Conservation (phyloP, 179 eudicot species). For the Silene vulgaris region DNA sequence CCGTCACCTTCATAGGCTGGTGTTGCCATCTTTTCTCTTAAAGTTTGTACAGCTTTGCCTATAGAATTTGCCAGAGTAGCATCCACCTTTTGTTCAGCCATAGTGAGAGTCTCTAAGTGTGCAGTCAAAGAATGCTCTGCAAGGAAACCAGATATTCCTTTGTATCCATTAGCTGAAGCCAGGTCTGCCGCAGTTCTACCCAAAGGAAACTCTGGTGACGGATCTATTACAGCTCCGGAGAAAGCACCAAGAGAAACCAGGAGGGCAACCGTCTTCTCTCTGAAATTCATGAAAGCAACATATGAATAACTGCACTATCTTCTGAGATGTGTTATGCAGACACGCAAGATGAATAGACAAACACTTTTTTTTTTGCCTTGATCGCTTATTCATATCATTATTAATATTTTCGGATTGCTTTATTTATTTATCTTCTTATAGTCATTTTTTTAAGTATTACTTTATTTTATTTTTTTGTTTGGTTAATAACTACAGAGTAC, state of each 20-base stretch:
- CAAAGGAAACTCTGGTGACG: constrained; percentile 48
- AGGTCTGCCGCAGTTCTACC: constrained; percentile 60
- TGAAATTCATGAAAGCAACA: constrained; percentile 25
- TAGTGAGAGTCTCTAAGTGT: constrained; percentile 45
- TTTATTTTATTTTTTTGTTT: not conserved
- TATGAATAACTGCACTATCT: not conserved
- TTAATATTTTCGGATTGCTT: not conserved
- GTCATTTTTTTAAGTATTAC: not conserved
- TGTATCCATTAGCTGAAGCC: constrained; percentile 62
- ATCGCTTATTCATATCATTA: not conserved
- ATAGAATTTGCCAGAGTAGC: constrained; percentile 31
- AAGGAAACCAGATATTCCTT: constrained; percentile 67
- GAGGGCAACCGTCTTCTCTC: constrained; percentile 53
- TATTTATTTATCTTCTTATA: not conserved
- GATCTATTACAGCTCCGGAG: constrained; percentile 52
- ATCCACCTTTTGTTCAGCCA: constrained; percentile 35
- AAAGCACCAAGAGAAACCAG: constrained; percentile 57
- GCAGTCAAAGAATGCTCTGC: constrained; percentile 60
- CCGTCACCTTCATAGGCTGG: constrained; percentile 35
- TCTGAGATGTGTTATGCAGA: not conserved
- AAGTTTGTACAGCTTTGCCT: constrained; percentile 36
- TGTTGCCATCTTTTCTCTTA: constrained; percentile 43
- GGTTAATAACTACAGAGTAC: not conserved
- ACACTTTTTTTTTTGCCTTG: not conserved
- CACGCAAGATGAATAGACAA: not conserved